Evolutionary conservation across 2,329 filamentous ascomycete genomes (phyloP).

Genomic region (Sporothrix phasma): DNA sequence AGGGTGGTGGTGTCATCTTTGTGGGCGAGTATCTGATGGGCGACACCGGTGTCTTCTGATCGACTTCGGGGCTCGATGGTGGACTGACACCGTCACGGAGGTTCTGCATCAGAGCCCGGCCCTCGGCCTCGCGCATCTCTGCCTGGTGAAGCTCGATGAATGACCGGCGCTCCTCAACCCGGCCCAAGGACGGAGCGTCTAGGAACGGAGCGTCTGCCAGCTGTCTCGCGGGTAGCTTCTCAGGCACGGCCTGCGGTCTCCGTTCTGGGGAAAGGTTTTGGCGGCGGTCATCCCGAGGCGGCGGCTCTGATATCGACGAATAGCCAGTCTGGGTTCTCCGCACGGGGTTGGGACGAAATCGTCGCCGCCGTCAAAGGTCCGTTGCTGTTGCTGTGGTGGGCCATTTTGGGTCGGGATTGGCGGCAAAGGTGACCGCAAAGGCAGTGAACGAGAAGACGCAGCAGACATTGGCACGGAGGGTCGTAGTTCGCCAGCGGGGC

Average conservation of each 20-base stretch:
- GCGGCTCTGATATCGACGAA: conserved; percentile 26
- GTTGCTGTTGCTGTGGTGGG: conserved; percentile 24
- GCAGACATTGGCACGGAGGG: background rate
- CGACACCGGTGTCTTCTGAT: conserved; percentile 11
- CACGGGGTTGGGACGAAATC: conserved; percentile 46
- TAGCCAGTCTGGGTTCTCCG: conserved; percentile 50
- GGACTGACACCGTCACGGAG: conserved; percentile 27
- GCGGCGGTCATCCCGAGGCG: conserved; percentile 13
- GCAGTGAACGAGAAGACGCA: background rate
- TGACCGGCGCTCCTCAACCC: conserved; percentile 45
- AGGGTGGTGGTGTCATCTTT: conserved; percentile 6
- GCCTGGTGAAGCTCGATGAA: conserved; percentile 50
- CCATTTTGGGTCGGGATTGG: conserved; percentile 19
- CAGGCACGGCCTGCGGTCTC: conserved; percentile 30
- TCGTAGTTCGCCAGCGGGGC: background rate
- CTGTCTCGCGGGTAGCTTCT: conserved; percentile 27
- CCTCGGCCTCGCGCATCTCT: conserved; percentile 52
- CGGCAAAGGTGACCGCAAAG: conserved; percentile 21
- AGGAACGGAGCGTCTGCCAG: conserved; percentile 26
- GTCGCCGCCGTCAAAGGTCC: conserved; percentile 28
- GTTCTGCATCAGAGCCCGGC: conserved; percentile 46
- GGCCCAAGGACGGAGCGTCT: conserved; percentile 27
- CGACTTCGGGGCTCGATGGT: conserved; percentile 20
- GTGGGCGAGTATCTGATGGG: conserved; percentile 1
- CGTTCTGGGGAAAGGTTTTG: conserved; percentile 35